Percentiles rank a stretch among this genome's conserved stretches.
phyloP scores from a whole-genome alignment of 2,329 filamentous ascomycete genomes.

The Colletotrichum musicola region DNA sequence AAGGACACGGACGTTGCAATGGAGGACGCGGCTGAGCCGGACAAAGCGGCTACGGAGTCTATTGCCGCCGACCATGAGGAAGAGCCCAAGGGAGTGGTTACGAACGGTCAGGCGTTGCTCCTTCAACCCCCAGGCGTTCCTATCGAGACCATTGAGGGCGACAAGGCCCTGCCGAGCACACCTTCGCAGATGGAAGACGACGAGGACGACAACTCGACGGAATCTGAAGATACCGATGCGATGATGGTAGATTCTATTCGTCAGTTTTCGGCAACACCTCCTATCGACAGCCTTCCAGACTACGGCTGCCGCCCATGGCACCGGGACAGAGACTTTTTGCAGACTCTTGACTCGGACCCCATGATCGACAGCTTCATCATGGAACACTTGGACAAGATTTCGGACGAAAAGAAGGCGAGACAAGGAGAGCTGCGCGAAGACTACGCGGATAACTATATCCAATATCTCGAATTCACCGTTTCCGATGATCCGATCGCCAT shows the following conservation, averaged over 20 bases:
- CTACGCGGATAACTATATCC: slow-evolving; percentile 63
- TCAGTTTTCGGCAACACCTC: slow-evolving; percentile 66
- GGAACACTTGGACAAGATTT: slow-evolving; percentile 57
- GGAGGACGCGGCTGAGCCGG: slow-evolving; percentile 39
- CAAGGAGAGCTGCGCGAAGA: slow-evolving; percentile 55
- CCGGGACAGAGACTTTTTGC: slow-evolving; percentile 59
- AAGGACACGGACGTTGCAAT: slow-evolving; percentile 41
- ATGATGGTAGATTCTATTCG: slow-evolving; percentile 63
- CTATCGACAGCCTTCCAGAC: slow-evolving; percentile 65
- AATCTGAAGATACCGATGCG: slow-evolving; percentile 66
- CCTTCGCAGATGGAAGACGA: slow-evolving; percentile 61
- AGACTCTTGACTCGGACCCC: slow-evolving; percentile 55
- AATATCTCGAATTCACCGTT: slow-evolving; percentile 67
- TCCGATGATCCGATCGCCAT: slow-evolving; percentile 67
- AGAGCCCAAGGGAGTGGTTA: slow-evolving; percentile 13
- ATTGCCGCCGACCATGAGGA: slow-evolving; percentile 1
- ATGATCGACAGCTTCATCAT: slow-evolving; percentile 61
- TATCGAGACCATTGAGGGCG: slow-evolving; percentile 43
- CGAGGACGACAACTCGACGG: slow-evolving; percentile 66
- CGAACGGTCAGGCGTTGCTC: slow-evolving; percentile 16
- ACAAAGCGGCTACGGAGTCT: slow-evolving; percentile 44
- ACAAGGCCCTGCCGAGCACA: slow-evolving; percentile 53
- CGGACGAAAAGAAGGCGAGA: slow-evolving; percentile 50
- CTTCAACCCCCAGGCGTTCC: slow-evolving; percentile 34
- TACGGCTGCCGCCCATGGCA: slow-evolving; percentile 62